Conservation (phyloP, 768 basidiomycete genomes). For the Amanita molliuscula region DNA sequence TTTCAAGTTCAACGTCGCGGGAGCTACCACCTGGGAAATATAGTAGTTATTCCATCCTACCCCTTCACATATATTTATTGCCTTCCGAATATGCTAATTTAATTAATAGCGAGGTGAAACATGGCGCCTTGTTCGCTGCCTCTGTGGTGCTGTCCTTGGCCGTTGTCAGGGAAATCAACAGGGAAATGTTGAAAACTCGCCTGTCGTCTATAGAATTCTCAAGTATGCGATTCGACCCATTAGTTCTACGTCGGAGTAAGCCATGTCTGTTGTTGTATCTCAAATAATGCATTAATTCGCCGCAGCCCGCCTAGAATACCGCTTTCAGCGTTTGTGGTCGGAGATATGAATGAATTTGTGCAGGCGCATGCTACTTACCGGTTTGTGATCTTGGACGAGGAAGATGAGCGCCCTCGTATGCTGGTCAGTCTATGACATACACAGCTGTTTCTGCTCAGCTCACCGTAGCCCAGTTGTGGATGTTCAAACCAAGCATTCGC, state of each 20-base stretch:
- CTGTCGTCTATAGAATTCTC: slow-evolving; percentile 55
- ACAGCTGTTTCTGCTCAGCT: not conserved
- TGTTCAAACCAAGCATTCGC: slow-evolving; percentile 86
- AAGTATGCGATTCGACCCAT: slow-evolving; percentile 80
- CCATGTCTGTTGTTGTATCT: slow-evolving; percentile 12
- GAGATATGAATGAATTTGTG: slow-evolving; percentile 87
- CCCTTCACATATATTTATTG: slow-evolving; percentile 9
- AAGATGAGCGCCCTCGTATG: slow-evolving; percentile 68
- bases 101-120: slow-evolving; percentile 41
- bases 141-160: slow-evolving; percentile 79
- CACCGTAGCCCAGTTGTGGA: slow-evolving; percentile 58
- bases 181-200: slow-evolving; percentile 17
- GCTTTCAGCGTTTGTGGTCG: slow-evolving; percentile 80
- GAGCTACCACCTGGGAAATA: slow-evolving; percentile 92
- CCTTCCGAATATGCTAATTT: slow-evolving; percentile 8
- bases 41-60: slow-evolving; percentile 15
- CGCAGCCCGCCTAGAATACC: slow-evolving; percentile 40
- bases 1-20: slow-evolving; percentile 56
- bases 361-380: slow-evolving; percentile 91
- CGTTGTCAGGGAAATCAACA: slow-evolving; percentile 43
- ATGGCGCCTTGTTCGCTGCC: slow-evolving; percentile 59
- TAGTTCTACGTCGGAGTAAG: slow-evolving; percentile 52
- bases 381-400: slow-evolving; percentile 82
- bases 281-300: not conserved
- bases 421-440: slow-evolving; percentile 42